Percentiles rank a stretch among this genome's conserved stretches.
phyloP scores from a whole-genome alignment of 2,329 filamentous ascomycete species.

The Fusarium verticillioides region DNA sequence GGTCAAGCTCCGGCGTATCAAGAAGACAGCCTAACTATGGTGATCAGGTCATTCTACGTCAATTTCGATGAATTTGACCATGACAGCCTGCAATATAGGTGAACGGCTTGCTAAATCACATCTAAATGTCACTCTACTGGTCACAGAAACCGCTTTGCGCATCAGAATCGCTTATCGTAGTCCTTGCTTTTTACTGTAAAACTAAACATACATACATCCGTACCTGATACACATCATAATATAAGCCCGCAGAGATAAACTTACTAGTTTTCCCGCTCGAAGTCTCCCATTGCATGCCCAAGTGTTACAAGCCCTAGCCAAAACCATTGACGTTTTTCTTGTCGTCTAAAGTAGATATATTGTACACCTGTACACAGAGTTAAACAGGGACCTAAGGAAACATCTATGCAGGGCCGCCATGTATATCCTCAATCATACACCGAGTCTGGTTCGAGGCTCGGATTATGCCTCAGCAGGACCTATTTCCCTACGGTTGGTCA shows the following conservation, averaged over 20 bases:
- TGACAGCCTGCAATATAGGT: neutral
- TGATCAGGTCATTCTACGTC: slow-evolving; percentile 38
- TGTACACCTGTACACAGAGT: slow-evolving; percentile 65
- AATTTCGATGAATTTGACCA: slow-evolving; percentile 3
- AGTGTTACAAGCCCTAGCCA: slow-evolving; percentile 23
- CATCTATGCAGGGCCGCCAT: slow-evolving; percentile 61
- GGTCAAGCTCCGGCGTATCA: slow-evolving; percentile 25
- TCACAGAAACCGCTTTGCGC: neutral
- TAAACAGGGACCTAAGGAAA: slow-evolving; percentile 58
- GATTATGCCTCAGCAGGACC: slow-evolving; percentile 43
- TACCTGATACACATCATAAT: slow-evolving; percentile 14
- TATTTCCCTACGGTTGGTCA: slow-evolving; percentile 40
- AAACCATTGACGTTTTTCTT: slow-evolving; percentile 40
- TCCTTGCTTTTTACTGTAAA: neutral
- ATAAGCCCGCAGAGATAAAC: neutral
- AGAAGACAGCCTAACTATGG: neutral
- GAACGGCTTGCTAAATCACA: neutral
- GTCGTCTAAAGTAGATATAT: slow-evolving; percentile 62
- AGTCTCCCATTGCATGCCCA: neutral
- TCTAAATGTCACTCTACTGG: neutral
- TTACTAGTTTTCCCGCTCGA: neutral
- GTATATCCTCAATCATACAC: slow-evolving; percentile 55
- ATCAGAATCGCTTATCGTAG: slow-evolving; percentile 1
- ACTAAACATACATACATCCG: neutral
- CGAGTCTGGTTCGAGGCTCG: slow-evolving; percentile 47